Conservation (phyloP, 257 asterid genomes). For the Primulina eburnea region DNA sequence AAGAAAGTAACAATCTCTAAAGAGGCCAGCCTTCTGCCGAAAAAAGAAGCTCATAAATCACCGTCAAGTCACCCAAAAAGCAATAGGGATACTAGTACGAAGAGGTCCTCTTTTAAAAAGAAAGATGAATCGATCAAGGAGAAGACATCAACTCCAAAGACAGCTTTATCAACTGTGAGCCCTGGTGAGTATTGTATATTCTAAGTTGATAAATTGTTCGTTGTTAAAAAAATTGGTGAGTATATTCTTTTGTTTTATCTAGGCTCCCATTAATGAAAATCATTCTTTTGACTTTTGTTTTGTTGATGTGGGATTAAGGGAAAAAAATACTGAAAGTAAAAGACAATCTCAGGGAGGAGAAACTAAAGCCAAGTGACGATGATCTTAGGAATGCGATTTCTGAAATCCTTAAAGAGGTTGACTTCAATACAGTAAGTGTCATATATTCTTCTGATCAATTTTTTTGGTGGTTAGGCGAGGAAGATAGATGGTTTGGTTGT, state of each 20-base stretch:
- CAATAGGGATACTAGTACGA: slow-evolving; percentile 41
- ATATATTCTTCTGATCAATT: slow-evolving; percentile 11
- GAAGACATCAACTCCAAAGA: slow-evolving; percentile 54
- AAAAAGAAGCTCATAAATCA: slow-evolving; percentile 53
- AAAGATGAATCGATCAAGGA: slow-evolving; percentile 46
- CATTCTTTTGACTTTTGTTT: slow-evolving; percentile 11
- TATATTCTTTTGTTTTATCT: not conserved
- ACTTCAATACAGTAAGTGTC: slow-evolving; percentile 62
- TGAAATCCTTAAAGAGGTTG: slow-evolving; percentile 58
- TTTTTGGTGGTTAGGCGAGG: not conserved
- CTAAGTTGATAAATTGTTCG: not conserved
- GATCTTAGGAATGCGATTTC: slow-evolving; percentile 42
- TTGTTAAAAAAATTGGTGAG: not conserved
- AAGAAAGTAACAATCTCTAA: slow-evolving; percentile 46
- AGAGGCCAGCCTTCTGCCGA: slow-evolving; percentile 48
- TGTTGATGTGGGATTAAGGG: slow-evolving; percentile 36
- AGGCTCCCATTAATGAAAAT: not conserved
- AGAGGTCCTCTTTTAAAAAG: slow-evolving; percentile 53
- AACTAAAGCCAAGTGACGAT: slow-evolving; percentile 43
- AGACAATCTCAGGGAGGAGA: slow-evolving; percentile 42
- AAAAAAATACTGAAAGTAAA: slow-evolving; percentile 43
- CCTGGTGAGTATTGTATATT: slow-evolving; percentile 44
- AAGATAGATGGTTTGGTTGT: slow-evolving; percentile 14
- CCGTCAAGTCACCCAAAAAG: slow-evolving; percentile 43
- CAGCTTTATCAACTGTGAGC: slow-evolving; percentile 47